These are phyloP conservation scores for Cadophora luteo-olivacea DNA, from an alignment of 2,329 filamentous ascomycete genomes.

Conservation along the genomic window DNA sequence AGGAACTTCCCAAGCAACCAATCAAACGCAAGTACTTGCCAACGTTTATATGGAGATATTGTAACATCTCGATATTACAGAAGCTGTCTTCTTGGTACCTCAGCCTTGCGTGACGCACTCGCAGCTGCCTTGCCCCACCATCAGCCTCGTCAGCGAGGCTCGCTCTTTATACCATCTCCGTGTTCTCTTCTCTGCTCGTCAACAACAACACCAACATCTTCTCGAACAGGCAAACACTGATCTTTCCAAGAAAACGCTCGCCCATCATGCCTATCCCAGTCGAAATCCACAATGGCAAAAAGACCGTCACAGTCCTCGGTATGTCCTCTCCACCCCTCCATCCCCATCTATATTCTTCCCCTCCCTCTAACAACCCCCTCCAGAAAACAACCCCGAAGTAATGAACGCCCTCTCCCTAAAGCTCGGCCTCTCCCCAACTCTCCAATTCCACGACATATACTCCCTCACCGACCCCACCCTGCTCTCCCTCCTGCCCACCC, in stretches of 20 bases:
- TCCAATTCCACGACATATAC: slow-evolving; percentile 90
- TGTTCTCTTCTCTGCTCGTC: background rate
- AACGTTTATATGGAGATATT: no score
- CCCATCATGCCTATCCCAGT: slow-evolving; percentile 35
- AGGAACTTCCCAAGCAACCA: no score
- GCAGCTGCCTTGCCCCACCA: slow-evolving; percentile 8
- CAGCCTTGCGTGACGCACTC: slow-evolving; percentile 14
- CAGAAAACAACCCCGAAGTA: slow-evolving; percentile 77
- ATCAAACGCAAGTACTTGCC: no score
- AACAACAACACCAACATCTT: background rate
- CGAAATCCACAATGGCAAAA: slow-evolving; percentile 32
- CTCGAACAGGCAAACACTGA: background rate
- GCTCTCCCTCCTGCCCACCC: slow-evolving; percentile 85
- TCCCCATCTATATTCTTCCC: background rate
- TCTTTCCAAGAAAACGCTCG: background rate
- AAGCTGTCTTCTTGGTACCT: background rate
- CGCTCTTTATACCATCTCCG: background rate
- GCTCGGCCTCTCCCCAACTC: slow-evolving; percentile 79
- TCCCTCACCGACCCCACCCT: slow-evolving; percentile 86
- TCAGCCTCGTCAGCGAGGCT: slow-evolving; percentile 6
- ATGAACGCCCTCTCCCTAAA: slow-evolving; percentile 84
- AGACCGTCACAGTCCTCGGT: slow-evolving; percentile 39
- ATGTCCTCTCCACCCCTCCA: background rate
- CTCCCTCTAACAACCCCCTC: background rate
- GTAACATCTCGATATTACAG: no score